These are phyloP conservation scores for Solanum corneliomulleri DNA, from an alignment of 257 asterid species.

Conservation along the genomic window DNA sequence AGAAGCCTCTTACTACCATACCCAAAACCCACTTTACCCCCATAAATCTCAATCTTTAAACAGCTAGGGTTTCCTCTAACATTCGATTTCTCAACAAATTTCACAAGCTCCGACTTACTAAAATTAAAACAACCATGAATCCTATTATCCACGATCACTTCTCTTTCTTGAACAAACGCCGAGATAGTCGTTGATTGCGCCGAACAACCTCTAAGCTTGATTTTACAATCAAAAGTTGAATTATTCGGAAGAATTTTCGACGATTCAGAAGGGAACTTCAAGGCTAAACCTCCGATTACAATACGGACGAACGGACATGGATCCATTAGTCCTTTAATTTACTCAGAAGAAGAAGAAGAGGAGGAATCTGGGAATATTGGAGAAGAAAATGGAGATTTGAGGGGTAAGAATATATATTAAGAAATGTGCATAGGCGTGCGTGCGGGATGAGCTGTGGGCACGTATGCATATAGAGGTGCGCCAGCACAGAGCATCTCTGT, in stretches of 20 bases:
- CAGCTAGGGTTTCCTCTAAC: not conserved
- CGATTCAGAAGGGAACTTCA: slow-evolving; percentile 18
- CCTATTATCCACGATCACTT: slow-evolving; percentile 32
- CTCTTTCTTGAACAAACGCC: slow-evolving; percentile 15
- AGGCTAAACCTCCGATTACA: slow-evolving; percentile 43
- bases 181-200: slow-evolving; percentile 43
- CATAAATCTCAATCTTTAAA: slow-evolving; percentile 47
- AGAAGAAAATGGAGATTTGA: not conserved
- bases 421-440: slow-evolving; percentile 22
- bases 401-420: not conserved
- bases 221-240: slow-evolving; percentile 35
- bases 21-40: slow-evolving; percentile 22
- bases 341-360: not conserved
- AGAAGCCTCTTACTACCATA: slow-evolving; percentile 38
- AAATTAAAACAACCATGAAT: slow-evolving; percentile 48
- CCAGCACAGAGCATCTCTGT: slow-evolving; percentile 36
- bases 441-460: slow-evolving; percentile 90
- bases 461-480: slow-evolving; percentile 27
- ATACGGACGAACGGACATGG: slow-evolving; percentile 89
- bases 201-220: slow-evolving; percentile 52
- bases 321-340: slow-evolving; percentile 40
- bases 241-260: not conserved
- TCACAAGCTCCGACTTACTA: slow-evolving; percentile 57
- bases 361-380: not conserved
- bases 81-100: slow-evolving; percentile 23